phyloP scores from a whole-genome alignment of 2,329 filamentous ascomycete genomes.

The Neospermospora avenae region DNA sequence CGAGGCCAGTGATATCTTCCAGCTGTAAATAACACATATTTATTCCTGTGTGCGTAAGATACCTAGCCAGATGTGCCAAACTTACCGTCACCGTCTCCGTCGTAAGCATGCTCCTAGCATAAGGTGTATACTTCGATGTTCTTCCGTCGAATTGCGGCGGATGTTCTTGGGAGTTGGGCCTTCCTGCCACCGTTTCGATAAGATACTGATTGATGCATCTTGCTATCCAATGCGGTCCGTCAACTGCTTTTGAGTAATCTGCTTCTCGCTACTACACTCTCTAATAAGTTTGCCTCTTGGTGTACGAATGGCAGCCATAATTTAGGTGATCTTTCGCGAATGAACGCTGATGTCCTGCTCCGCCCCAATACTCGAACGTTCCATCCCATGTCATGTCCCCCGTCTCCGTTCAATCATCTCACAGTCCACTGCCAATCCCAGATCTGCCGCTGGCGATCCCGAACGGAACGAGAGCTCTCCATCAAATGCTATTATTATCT shows the following conservation, averaged over 20 bases:
- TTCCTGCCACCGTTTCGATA: not conserved
- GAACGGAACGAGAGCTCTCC: too few relatives aligned
- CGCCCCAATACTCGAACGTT: not conserved
- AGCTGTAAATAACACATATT: too few relatives aligned
- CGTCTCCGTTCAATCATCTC: conserved; percentile 7
- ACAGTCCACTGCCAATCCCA: conserved; percentile 4
- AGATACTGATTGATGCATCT: not conserved
- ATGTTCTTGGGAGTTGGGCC: too few relatives aligned
- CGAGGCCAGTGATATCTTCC: too few relatives aligned
- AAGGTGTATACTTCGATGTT: not conserved
- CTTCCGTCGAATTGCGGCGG: not conserved
- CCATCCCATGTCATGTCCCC: conserved; percentile 13
- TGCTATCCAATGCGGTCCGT: not conserved
- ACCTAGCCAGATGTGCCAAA: too few relatives aligned
- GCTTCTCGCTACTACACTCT: too few relatives aligned
- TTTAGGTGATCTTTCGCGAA: not conserved
- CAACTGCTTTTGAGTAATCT: too few relatives aligned
- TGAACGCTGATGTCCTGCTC: not conserved
- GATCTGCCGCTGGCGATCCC: not conserved
- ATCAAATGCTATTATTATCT: conserved; percentile 28
- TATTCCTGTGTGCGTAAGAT: too few relatives aligned
- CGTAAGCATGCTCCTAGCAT: too few relatives aligned
- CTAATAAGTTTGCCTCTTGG: too few relatives aligned
- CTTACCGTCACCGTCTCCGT: too few relatives aligned
- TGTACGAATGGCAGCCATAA: not conserved